Percentiles rank a stretch among this genome's conserved stretches.
Evolutionary conservation across 495 filamentous ascomycete genomes (phyloP).

Genomic region (Bryoglossum gracile): DNA sequence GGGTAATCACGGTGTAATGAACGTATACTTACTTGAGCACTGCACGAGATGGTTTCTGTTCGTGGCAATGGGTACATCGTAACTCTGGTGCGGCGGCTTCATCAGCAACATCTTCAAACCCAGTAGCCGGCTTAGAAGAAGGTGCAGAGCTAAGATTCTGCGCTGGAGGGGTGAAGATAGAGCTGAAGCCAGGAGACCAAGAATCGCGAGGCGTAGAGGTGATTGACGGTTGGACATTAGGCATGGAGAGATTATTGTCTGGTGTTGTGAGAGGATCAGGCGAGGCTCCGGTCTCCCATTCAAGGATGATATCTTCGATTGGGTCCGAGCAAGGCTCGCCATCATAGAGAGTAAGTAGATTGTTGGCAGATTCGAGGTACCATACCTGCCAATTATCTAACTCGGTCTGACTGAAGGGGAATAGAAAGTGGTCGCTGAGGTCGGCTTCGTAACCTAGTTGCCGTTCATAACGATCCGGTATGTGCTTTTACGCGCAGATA

Average conservation of each 20-base stretch:
- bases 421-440: not conserved
- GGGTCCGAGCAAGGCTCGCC: constrained; percentile 8
- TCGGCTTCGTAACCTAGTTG: constrained; percentile 16
- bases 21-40: constrained; percentile 11
- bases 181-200: not conserved
- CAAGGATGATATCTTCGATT: not conserved
- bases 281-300: constrained; percentile 5
- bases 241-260: constrained; percentile 1
- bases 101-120: not conserved
- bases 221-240: not conserved
- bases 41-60: not conserved
- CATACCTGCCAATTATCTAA: constrained; percentile 3
- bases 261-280: constrained; percentile 2
- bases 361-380: not conserved
- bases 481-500: constrained; percentile 11
- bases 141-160: not conserved
- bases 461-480: constrained; percentile 9
- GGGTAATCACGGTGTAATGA: not conserved
- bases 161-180: not conserved
- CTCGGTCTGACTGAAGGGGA: constrained; percentile 3
- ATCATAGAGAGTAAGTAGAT: constrained; percentile 5
- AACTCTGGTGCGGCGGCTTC: not conserved
- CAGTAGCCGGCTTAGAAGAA: too few species aligned
- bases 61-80: constrained; percentile 4
- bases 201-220: not conserved